Evolutionary conservation across 441 rosid species (phyloP), one percentile per base, ranked within the genome.

Genomic region (Brassica hybrid): DNA sequence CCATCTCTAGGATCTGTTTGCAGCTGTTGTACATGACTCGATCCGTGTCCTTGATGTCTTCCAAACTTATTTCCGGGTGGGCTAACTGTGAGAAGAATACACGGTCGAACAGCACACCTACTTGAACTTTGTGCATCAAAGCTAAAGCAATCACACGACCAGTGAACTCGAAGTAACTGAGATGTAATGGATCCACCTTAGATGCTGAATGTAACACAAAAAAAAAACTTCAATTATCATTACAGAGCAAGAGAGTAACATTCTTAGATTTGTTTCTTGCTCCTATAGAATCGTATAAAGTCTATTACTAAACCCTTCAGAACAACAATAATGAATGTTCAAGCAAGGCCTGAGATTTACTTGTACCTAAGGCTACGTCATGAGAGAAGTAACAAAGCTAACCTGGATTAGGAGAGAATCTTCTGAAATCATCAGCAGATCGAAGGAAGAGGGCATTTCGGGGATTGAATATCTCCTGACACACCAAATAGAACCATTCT

Each of bases 331-430:
- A 8, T 43, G 41, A 61, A 30, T 32, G 25, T 63, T 62, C 66
- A n/a, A 30, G 34, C 34, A 6, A 30, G 6, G 34, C 6, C 34
- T 30, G 34, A 30, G 34, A 30, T 30, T 30, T 5, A 30, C 56
- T n/a, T 71, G 72, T 19, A 65, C 0, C 54, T 65, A 65, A n/a
- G 19, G 21, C 66, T 30, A 71, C 30, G 25, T 43, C 18, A 56
- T 62, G 32, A 61, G 59, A 48, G 50, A 65, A 48, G 45, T 0
- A 32, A 32, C 6, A 54, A 16, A 68, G 57, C 80, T 66, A 92
- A 92, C 99, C 95, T 62, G 96, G 92, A 80, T 92, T 96, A 76
- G 98, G 99, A 79, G 86, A 88, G 85, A 93, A 93, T 84, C 97
- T 88, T 86, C 98, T 87, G 7, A 85, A 85, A 75, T 95, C 99